Percentiles rank a stretch among this genome's conserved stretches.
Conservation (phyloP, 2,329 filamentous ascomycete genomes). For the Pseudogymnoascus sp. region DNA sequence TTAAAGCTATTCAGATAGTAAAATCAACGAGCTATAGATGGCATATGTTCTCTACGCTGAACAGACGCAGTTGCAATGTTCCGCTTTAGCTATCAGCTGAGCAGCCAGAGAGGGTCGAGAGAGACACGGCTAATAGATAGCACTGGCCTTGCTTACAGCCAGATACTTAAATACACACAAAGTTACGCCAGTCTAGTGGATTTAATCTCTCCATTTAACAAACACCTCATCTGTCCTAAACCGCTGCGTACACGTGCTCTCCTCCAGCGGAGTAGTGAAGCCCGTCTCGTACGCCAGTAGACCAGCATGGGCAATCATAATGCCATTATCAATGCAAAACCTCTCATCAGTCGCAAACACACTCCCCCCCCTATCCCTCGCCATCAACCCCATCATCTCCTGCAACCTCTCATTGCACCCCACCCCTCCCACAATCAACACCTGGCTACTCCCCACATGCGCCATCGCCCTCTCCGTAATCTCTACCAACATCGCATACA, state of each 20-base stretch:
- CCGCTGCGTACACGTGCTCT: slow-evolving; percentile 78
- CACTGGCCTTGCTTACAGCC: background rate
- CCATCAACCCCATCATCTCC: slow-evolving; percentile 98
- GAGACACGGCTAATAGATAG: background rate
- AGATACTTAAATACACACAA: background rate
- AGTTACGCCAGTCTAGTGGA: background rate
- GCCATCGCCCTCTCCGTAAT: slow-evolving; percentile 98
- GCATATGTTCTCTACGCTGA: background rate
- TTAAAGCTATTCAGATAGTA: background rate
- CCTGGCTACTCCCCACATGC: slow-evolving; percentile 83
- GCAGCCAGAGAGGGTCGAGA: background rate
- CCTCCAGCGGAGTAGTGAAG: slow-evolving; percentile 66
- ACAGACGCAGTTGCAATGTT: background rate
- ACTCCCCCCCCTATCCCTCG: slow-evolving; percentile 74
- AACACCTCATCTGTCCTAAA: slow-evolving; percentile 78
- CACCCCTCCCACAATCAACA: slow-evolving; percentile 91
- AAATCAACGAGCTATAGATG: background rate
- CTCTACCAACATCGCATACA: slow-evolving; percentile 95
- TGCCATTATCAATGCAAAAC: slow-evolving; percentile 98
- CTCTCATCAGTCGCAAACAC: slow-evolving; percentile 94
- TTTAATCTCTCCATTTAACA: slow-evolving; percentile 65
- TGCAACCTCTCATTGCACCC: slow-evolving; percentile 92
- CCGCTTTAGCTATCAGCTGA: slow-evolving; percentile 1
- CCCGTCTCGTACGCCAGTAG: slow-evolving; percentile 78
- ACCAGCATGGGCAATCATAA: slow-evolving; percentile 98